phyloP scores from a whole-genome alignment of 768 basidiomycete genomes.

The Pisolithus tinctorius region DNA sequence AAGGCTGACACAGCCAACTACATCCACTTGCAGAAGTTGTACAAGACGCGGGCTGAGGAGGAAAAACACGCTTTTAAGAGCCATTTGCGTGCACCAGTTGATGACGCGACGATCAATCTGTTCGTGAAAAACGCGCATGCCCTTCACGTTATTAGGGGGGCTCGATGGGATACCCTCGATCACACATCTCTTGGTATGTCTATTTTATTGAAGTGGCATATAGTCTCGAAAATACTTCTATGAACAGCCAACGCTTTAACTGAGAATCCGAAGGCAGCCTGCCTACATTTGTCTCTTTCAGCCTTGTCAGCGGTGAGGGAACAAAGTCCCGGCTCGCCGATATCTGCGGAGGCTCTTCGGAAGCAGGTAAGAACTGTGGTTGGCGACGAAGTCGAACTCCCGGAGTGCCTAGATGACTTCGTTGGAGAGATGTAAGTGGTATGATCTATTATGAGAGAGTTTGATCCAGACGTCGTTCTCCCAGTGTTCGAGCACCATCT shows the following conservation, averaged over 20 bases:
- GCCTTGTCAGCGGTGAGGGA: constrained; percentile 39
- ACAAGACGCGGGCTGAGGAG: constrained; percentile 67
- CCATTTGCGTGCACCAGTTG: constrained; percentile 39
- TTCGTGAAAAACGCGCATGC: constrained; percentile 82
- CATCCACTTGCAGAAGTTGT: constrained; percentile 78
- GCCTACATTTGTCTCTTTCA: constrained; percentile 70
- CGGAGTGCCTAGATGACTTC: constrained; percentile 50
- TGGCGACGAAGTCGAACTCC: constrained; percentile 43
- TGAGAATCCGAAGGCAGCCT: constrained; percentile 45
- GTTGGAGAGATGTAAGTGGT: constrained; percentile 73
- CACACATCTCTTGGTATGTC: constrained; percentile 41
- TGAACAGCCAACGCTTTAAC: constrained; percentile 35
- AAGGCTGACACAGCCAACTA: constrained; percentile 83
- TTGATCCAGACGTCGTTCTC: neutral
- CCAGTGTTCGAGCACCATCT: constrained; percentile 69
- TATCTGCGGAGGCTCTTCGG: constrained; percentile 47
- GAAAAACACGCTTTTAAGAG: constrained; percentile 56
- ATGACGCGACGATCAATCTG: constrained; percentile 51
- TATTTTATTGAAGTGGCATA: neutral
- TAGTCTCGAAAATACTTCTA: neutral
- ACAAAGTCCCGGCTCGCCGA: constrained; percentile 24
- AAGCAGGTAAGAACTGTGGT: constrained; percentile 44
- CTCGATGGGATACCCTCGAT: constrained; percentile 53
- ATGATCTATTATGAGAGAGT: neutral
- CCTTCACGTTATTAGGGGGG: constrained; percentile 58